Conservation (phyloP, 495 filamentous ascomycete species). For the Lophium mytilinum region DNA sequence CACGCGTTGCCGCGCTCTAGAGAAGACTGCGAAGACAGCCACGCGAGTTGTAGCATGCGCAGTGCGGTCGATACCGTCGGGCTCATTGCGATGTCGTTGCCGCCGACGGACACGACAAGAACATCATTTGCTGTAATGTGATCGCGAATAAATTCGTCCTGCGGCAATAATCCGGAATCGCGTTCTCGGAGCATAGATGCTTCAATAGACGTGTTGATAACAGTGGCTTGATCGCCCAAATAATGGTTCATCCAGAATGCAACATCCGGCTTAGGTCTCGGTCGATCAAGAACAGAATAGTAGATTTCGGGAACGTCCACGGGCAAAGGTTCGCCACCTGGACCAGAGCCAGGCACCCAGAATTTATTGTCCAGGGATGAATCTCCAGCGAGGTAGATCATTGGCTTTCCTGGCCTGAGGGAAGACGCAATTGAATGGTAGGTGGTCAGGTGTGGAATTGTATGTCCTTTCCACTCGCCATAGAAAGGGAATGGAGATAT, state of each 20-base stretch:
- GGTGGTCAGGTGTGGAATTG: slow-evolving; percentile 19
- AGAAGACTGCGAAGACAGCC: slow-evolving; percentile 16
- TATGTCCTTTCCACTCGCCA: slow-evolving; percentile 29
- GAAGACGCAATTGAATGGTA: slow-evolving; percentile 7
- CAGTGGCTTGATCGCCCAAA: slow-evolving; percentile 24
- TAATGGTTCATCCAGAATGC: slow-evolving; percentile 32
- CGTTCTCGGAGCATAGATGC: slow-evolving; percentile 25
- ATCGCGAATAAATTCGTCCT: slow-evolving; percentile 31
- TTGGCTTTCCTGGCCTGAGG: slow-evolving; percentile 14
- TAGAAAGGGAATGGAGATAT: slow-evolving; percentile 26
- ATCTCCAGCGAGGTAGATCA: slow-evolving; percentile 32
- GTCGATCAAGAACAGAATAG: slow-evolving; percentile 12
- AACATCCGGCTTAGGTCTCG: slow-evolving; percentile 25
- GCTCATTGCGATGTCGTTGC: slow-evolving; percentile 29
- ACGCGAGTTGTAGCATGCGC: slow-evolving; percentile 28
- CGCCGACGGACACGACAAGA: slow-evolving; percentile 31
- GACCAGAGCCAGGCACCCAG: slow-evolving; percentile 25
- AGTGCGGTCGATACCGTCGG: slow-evolving; percentile 21
- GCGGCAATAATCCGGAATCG: slow-evolving; percentile 16
- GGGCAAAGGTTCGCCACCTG: slow-evolving; percentile 15
- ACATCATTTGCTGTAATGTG: slow-evolving; percentile 24
- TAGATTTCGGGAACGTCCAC: slow-evolving; percentile 25
- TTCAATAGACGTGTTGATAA: slow-evolving; percentile 29
- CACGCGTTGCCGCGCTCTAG: slow-evolving; percentile 24
- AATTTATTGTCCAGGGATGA: slow-evolving; percentile 34